Conservation (phyloP, 2,329 filamentous ascomycete genomes). For the Camptophora hylomeconis region DNA sequence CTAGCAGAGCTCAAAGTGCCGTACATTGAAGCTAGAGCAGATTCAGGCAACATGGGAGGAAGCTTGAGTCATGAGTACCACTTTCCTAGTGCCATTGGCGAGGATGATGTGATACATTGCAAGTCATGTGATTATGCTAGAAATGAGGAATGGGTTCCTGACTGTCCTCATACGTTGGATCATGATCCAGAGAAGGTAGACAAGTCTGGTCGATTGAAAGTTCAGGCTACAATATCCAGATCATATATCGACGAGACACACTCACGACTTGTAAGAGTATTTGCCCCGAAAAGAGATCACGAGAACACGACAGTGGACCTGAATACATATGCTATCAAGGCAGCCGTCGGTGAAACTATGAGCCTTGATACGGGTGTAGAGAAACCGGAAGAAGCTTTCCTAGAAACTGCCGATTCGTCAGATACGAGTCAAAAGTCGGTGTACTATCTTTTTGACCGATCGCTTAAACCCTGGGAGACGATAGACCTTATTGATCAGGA, state of each 20-base stretch:
- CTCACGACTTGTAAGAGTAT: slow-evolving; percentile 1
- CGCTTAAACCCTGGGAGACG: slow-evolving; percentile 5
- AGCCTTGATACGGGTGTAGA: slow-evolving; percentile 61
- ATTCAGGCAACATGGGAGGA: slow-evolving; percentile 93
- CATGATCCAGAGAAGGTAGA: neutral
- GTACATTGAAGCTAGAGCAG: slow-evolving; percentile 73
- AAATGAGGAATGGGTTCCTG: slow-evolving; percentile 73
- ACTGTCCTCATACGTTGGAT: neutral
- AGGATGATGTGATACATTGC: slow-evolving; percentile 75
- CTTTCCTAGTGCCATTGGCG: slow-evolving; percentile 63
- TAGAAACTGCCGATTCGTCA: slow-evolving; percentile 11
- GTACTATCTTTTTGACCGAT: slow-evolving; percentile 14
- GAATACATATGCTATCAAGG: slow-evolving; percentile 54
- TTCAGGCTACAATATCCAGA: too few species aligned
- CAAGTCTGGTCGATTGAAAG: too few species aligned
- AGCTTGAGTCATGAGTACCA: slow-evolving; percentile 92
- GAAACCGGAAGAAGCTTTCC: slow-evolving; percentile 27
- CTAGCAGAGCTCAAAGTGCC: slow-evolving; percentile 75
- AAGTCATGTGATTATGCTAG: slow-evolving; percentile 59
- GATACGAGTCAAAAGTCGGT: slow-evolving; percentile 21
- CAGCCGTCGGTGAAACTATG: slow-evolving; percentile 35
- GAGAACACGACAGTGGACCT: slow-evolving; percentile 15
- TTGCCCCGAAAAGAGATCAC: neutral
- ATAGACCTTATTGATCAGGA: slow-evolving; percentile 4
- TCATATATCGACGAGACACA: slow-evolving; percentile 3